Evolutionary conservation across 2,329 filamentous ascomycete genomes (phyloP), one percentile per base, ranked within the genome.

Genomic region (Diaporthe batatas): DNA sequence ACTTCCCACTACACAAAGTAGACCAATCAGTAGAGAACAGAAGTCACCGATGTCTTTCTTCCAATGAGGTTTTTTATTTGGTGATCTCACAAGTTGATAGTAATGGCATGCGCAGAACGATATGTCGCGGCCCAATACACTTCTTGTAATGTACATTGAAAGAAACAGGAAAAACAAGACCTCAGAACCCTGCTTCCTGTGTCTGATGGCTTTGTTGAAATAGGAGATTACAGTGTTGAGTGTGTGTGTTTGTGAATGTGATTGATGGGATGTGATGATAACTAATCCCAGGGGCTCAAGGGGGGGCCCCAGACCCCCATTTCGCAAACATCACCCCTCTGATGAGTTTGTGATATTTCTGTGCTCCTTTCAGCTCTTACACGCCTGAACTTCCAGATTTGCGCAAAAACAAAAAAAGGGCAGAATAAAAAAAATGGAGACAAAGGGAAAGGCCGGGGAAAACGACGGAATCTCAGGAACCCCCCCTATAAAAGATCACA

Each of bases 371-470:
- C 70, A 54, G 51, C 70, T 72, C 70, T 68, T 58, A 36, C 70
- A 72, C 70, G 70, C 70, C 70, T 72, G 54, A 72, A 72, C 70
- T 54, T 57, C 70, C 70, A 51, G 32, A 58, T 51, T 51, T 32
- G 29, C 44, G 47, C 47, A 49, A 68, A 68, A 42, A 21, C 25
- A 34, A 64, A 42, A 21, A 39, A 34, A 64, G 34, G 32, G 21
- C n/a, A 21, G 29, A 44, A 42, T 44, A 44, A 44, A 44, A 42
- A 42, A 44, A 42, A 42, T 42, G 39, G 42, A 44, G 42, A 44
- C 47, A 57, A 57, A 68, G 53, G 32, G 51, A 44, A 65, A 49
- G 47, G 25, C 18, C 39, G 39, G 21, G 32, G n/a, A 69, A 34
- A 49, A 49, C 10, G 5, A 36, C 34, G 10, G 11, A 36, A 11